phyloP scores from a whole-genome alignment of 192 early-diverging fungal genomes.

The Paraglomus brasilianum region DNA sequence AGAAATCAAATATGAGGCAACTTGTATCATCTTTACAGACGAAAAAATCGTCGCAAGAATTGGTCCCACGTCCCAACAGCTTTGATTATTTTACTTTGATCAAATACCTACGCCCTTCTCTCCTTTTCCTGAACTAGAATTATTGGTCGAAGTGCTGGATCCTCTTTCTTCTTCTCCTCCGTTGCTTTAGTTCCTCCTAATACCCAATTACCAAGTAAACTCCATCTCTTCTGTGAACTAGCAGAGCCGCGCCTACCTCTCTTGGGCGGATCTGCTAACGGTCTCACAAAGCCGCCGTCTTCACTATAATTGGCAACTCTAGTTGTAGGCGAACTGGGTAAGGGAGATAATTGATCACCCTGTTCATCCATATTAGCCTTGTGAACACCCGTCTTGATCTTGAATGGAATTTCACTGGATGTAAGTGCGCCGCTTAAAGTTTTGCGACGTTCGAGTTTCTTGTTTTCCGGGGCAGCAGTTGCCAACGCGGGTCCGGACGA shows the following conservation, averaged over 20 bases:
- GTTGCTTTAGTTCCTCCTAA: background rate
- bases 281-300: background rate
- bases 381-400: background rate
- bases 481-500: background rate
- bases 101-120: background rate
- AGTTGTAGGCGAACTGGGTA: background rate
- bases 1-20: no score
- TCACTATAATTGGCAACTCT: background rate
- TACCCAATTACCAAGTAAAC: no score
- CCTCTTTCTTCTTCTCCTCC: constrained; percentile 14
- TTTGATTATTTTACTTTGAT: no score
- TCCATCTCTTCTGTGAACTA: no score
- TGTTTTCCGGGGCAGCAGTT: background rate
- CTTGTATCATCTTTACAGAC: no score
- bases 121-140: constrained; percentile 25
- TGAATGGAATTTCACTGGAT: background rate
- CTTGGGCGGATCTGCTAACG: no score
- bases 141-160: constrained; percentile 22
- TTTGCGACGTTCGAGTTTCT: constrained; percentile 27
- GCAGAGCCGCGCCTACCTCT: no score
- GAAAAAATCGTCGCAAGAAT: no score
- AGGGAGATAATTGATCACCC: constrained; percentile 3
- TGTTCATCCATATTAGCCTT: background rate
- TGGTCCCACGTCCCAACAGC: no score
- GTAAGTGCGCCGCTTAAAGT: background rate